Evolutionary conservation across 2,329 filamentous ascomycete genomes (phyloP).

Genomic region (Aureobasidium namibiae): DNA sequence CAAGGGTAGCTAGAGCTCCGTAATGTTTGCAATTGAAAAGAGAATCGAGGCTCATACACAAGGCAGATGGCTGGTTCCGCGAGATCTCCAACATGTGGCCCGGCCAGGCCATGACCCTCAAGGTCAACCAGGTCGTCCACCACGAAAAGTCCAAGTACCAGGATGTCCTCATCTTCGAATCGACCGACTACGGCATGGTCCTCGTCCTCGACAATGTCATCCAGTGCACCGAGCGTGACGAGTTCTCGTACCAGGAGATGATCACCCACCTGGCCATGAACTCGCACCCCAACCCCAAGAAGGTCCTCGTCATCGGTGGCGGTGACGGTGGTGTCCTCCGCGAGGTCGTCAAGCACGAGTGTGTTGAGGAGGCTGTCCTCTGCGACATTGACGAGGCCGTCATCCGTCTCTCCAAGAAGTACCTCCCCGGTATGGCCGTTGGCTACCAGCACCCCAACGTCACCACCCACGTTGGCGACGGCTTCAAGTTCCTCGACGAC

Average conservation of each 20-base stretch:
- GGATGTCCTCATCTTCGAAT: conserved; percentile 98
- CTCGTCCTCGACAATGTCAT: conserved; percentile 98
- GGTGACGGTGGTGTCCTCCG: conserved; percentile 96
- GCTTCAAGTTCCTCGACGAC: conserved; percentile 96
- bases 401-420: conserved; percentile 96
- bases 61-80: conserved; percentile 96
- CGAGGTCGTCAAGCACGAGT: conserved; percentile 98
- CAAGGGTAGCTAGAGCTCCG: conserved; percentile 48
- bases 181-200: conserved; percentile 90
- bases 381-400: conserved; percentile 99
- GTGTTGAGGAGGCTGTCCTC: conserved; percentile 88
- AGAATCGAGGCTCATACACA: conserved; percentile 16
- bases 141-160: conserved; percentile 99
- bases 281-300: conserved; percentile 96
- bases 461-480: conserved; percentile 87
- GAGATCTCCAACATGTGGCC: conserved; percentile 99
- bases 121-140: conserved; percentile 95
- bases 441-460: conserved; percentile 89
- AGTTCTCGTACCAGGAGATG: conserved; percentile 99
- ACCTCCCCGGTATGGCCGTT: conserved; percentile 86
- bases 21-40: conserved; percentile 7
- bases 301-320: conserved; percentile 94
- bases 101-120: conserved; percentile 96
- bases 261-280: conserved; percentile 98
- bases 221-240: conserved; percentile 95